A percentile compares a stretch with the other conserved stretches of the same genome.
Evolutionary conservation across 495 filamentous ascomycete genomes (phyloP).

Genomic region (Poronia punctata): DNA sequence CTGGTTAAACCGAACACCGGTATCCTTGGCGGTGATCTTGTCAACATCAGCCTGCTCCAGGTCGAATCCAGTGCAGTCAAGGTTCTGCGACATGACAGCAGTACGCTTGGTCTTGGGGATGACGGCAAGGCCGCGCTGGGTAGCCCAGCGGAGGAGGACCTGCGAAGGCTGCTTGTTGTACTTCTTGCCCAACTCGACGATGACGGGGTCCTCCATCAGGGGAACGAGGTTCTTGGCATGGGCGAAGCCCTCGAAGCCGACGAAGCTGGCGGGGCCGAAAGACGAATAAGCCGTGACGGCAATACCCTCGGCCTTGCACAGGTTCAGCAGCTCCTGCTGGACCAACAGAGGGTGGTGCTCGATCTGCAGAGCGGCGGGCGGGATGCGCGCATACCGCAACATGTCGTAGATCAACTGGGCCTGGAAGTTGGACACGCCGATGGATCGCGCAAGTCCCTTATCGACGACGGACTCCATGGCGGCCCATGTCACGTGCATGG

Average conservation of each 20-base stretch:
- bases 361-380: conserved; percentile 80
- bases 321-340: conserved; percentile 66
- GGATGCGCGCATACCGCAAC: conserved; percentile 72
- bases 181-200: conserved; percentile 63
- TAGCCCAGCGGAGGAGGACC: conserved; percentile 85
- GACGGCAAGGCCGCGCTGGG: conserved; percentile 85
- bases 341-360: conserved; percentile 97
- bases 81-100: conserved; percentile 49
- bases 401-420: conserved; percentile 76
- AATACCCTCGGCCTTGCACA: conserved; percentile 65
- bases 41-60: conserved; percentile 59
- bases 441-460: conserved; percentile 61
- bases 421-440: conserved; percentile 89
- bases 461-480: conserved; percentile 76
- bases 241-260: conserved; percentile 67
- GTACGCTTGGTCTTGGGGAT: conserved; percentile 79
- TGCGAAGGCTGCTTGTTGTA: conserved; percentile 72
- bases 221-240: conserved; percentile 58
- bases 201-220: conserved; percentile 61
- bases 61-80: conserved; percentile 62
- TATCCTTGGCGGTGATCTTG: conserved; percentile 59
- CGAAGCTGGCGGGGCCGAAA: conserved; percentile 79
- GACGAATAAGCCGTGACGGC: conserved; percentile 84
- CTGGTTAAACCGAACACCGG: conserved; percentile 74
- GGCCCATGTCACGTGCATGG: conserved; percentile 82